These are phyloP conservation scores for Moricandia moricandioides DNA, from an alignment of 345 rosid genomes.

Conservation along the genomic window DNA sequence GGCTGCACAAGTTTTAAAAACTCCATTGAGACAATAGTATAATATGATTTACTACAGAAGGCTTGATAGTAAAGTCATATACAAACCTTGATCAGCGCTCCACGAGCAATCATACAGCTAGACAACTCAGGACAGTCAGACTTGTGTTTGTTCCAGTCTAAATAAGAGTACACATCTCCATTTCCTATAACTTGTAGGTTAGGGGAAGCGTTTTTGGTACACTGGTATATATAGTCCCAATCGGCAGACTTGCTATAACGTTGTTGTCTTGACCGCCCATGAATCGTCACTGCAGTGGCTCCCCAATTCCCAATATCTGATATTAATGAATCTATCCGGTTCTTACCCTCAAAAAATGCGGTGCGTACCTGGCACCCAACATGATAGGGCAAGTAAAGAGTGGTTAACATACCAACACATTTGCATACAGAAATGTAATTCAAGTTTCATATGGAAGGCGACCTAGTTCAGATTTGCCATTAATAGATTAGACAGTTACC, in stretches of 20 bases:
- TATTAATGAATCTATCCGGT: slow-evolving; percentile 70
- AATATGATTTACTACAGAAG: background rate
- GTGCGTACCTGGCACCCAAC: slow-evolving; percentile 69
- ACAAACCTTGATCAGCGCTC: slow-evolving; percentile 78
- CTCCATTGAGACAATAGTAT: background rate
- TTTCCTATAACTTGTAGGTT: slow-evolving; percentile 74
- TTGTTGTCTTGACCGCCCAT: slow-evolving; percentile 94
- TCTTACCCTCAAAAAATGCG: slow-evolving; percentile 78
- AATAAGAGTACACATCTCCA: slow-evolving; percentile 78
- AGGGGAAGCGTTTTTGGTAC: slow-evolving; percentile 60
- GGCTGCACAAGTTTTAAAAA: slow-evolving; percentile 54
- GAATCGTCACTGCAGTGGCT: slow-evolving; percentile 77
- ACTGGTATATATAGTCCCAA: slow-evolving; percentile 83
- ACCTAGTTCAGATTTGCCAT: background rate
- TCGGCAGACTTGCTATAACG: slow-evolving; percentile 89
- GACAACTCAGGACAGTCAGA: slow-evolving; percentile 77
- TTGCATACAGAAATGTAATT: background rate
- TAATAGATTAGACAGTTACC: slow-evolving; percentile 39
- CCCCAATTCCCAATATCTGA: slow-evolving; percentile 82
- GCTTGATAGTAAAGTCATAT: background rate
- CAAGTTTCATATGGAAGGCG: background rate
- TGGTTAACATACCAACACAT: background rate
- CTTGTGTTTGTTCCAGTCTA: slow-evolving; percentile 79
- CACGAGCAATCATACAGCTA: slow-evolving; percentile 92
- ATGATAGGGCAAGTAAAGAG: background rate